Evolutionary conservation across 345 rosid species (phyloP).

Genomic region (Lepidium didymum): DNA sequence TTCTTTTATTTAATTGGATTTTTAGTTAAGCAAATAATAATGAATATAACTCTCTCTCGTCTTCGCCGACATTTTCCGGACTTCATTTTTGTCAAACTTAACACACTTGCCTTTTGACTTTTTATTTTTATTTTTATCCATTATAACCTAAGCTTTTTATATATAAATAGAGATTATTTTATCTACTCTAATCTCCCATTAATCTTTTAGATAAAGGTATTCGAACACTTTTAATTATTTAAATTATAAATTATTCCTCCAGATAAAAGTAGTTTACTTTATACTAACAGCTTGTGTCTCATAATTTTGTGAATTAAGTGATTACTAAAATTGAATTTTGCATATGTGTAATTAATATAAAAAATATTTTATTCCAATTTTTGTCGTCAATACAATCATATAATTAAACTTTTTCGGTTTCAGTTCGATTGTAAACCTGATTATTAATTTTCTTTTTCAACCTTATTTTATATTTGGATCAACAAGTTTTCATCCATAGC

Average conservation of each 20-base stretch:
- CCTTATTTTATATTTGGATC: too few relatives aligned
- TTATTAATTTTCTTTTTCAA: too few relatives aligned
- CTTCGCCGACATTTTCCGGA: conserved; percentile 17
- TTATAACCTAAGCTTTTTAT: neutral
- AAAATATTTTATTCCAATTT: neutral
- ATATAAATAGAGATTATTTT: neutral
- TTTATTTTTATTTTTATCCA: conserved; percentile 3
- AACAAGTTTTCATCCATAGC: too few relatives aligned
- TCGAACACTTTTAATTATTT: neutral
- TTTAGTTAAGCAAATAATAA: conserved; percentile 1
- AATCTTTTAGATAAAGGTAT: neutral
- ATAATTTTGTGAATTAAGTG: neutral
- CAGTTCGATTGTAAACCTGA: neutral
- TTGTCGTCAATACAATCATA: neutral
- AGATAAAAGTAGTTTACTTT: neutral
- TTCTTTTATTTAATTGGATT: neutral
- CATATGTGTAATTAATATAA: neutral
- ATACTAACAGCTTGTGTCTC: neutral
- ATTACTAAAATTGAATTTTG: neutral
- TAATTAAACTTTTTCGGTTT: neutral
- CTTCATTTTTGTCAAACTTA: conserved; percentile 6
- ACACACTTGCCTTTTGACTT: conserved; percentile 18
- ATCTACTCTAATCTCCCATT: neutral
- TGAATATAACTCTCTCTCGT: neutral
- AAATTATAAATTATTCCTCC: neutral